phyloP scores from a whole-genome alignment of 2,329 filamentous ascomycete species.

The Bipolaris sorokiniana region DNA sequence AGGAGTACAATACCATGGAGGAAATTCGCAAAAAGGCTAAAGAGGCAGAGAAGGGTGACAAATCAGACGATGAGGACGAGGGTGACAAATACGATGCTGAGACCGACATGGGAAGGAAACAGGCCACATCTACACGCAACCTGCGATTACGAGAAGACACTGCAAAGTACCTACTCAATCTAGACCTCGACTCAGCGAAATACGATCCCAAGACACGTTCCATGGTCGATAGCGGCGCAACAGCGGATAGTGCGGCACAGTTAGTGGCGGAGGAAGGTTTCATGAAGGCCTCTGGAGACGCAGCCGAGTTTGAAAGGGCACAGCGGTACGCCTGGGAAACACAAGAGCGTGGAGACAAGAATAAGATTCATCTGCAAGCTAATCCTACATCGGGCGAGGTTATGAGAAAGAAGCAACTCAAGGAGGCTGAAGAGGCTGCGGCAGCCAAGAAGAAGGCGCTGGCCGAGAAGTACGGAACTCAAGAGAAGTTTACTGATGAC shows the following conservation, averaged over 20 bases:
- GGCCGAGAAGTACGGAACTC: slow-evolving; percentile 80
- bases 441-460: slow-evolving; percentile 72
- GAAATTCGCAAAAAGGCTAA: slow-evolving; percentile 65
- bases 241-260: slow-evolving; percentile 77
- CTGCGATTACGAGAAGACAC: slow-evolving; percentile 94
- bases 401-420: slow-evolving; percentile 76
- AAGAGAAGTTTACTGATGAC: slow-evolving; percentile 65
- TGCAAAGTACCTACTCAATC: slow-evolving; percentile 92
- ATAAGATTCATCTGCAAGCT: slow-evolving; percentile 87
- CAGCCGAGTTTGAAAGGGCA: slow-evolving; percentile 87
- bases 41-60: slow-evolving; percentile 48
- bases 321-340: slow-evolving; percentile 94
- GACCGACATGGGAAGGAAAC: slow-evolving; percentile 93
- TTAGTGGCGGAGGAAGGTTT: slow-evolving; percentile 94
- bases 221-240: slow-evolving; percentile 85
- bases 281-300: slow-evolving; percentile 85
- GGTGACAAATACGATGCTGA: slow-evolving; percentile 83
- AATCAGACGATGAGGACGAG: slow-evolving; percentile 56
- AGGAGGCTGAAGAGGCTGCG: slow-evolving; percentile 73
- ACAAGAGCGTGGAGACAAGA: slow-evolving; percentile 80
- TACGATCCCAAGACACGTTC: slow-evolving; percentile 96
- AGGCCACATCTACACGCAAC: slow-evolving; percentile 88
- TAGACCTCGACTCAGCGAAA: slow-evolving; percentile 94
- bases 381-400: slow-evolving; percentile 94
- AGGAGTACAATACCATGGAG: slow-evolving; percentile 88